Base-by-base conservation (phyloP, 2,329 filamentous ascomycete genomes). In the Fusarium concolor region DNA sequence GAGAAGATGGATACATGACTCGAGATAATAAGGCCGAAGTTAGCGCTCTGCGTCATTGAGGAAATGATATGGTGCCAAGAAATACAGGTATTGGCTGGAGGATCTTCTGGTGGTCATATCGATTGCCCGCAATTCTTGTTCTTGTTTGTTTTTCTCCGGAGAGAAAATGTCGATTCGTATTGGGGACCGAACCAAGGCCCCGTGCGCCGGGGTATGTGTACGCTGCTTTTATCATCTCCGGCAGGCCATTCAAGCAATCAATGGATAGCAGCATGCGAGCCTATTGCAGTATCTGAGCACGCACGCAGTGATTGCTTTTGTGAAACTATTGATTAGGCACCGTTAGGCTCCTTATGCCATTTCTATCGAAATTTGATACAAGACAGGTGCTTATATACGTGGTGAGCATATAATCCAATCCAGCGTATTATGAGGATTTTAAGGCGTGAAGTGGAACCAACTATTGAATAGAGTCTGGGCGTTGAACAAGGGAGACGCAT, bases 1-100 rank as follows among this genome's bases (percentile, higher is more conserved):
- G 28, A 43, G 11, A 28, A 28, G 35, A 31, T 31, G 17, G 39
- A 61, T 41, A 20, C 62, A 57, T 56, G 65, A 50, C 55, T 65
- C 56, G 49, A 42, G 41, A 26, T 24, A 28, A 44, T 12, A 44
- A 33, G 29, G 24, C 65, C 65, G 65, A 67, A 51, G 31, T 66
- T 57, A 50, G 65, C 56, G 65, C 43, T 43, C 17, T 53, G 33
- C 42, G 18, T 61, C 65, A 68, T 65, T 29, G 59, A 65, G 59
- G 49, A 39, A 50, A 51, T 28, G 58, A 39, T 41, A 26, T 31
- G 29, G 35, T 61, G 59, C 65, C 65, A 68, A 67, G 65, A 28
- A 67, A 56, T 20, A 38, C 45, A 41, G 50, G 46, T 15, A 68
- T 68, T 61, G 59, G 54, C n/a, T 45, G 31, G 35, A 49, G 39